Base-by-base conservation (phyloP, 2,329 filamentous ascomycete species). In the Aspergillus costaricaensis region DNA sequence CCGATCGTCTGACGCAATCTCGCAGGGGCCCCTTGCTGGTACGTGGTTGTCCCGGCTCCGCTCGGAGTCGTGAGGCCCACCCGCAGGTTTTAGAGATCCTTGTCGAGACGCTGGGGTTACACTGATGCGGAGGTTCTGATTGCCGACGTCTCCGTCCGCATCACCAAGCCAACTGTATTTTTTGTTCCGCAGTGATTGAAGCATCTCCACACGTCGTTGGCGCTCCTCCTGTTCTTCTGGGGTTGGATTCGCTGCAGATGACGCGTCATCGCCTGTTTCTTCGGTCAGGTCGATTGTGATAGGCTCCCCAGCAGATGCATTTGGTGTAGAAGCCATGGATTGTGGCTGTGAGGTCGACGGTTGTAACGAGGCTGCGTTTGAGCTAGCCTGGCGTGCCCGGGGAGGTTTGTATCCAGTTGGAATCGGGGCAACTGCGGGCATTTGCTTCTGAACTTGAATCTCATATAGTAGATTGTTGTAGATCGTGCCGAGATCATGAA, bases 161-260 rank as follows among this genome's bases (percentile, higher is more conserved):
- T 55, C 60, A 38, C 60, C 61, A 5, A 76, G 67, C 74, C 74
- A 76, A 14, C 51, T 25, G 53, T 75, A 74, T 25, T 68, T 62
- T 52, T 76, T 77, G 25, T 65, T 67, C 49, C 66, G 69, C 54
- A 76, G 63, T 5, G 66, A 60, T 8, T 61, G 63, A n/a, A 68
- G 66, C 27, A 73, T 65, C 17, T 65, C 60, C 48, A 58, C 58
- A 21, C 64, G 57, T 25, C 55, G 62, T 48, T 59, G 61, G 9
- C 23, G 17, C 17, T 58, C 60, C 17, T 59, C 58, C 25, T 58
- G 41, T 5, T 19, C 21, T 23, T 44, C 41, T 10, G 32, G 25
- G 8, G 60, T 36, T 15, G 57, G 48, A 15, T 39, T 41, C 7
- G 49, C 43, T 21, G 19, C n/a, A 6, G 55, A 9, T 23, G 57